Evolutionary conservation across 2,329 filamentous ascomycete species (phyloP), one percentile per base, ranked within the genome.

Genomic region (Chaetothyriales sp.): DNA sequence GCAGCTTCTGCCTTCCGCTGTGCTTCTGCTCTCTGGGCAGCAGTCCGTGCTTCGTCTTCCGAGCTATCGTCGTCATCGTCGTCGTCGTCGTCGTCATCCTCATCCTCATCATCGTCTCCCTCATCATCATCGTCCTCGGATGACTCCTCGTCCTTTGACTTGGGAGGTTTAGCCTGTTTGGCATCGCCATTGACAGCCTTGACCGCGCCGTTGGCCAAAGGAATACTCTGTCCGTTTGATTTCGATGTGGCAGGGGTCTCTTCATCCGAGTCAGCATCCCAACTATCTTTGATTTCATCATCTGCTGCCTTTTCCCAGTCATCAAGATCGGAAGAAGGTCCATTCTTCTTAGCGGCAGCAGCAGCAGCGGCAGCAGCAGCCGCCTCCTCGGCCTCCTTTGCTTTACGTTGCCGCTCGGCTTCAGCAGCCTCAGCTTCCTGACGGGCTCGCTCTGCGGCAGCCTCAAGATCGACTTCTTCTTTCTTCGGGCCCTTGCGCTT

Each of bases 281-380:
- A 96, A 72, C 83, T 90, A 58, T 95, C 90, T 69, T 95, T 95
- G 62, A 94, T 76, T 53, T 84, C 82, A 15, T 83, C 81, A 22
- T 85, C 79, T 46, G 85, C 84, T 22, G 81, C 84, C 26, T 81
- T 80, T 67, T 95, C 87, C 89, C 89, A 95, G 66, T 95, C 88
- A 36, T 93, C 78, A 18, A 74, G 64, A 48, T 62, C 63, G 39
- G 75, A 83, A 18, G 61, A 64, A 5, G 78, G 79, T 60, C 79
- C 79, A 50, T 78, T 74, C 54, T 79, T 76, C 2, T 77, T 77
- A 59, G 79, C 80, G 72, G 5, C 74, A 57, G 78, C 77, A 63
- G 87, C 83, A 18, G 84, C 86, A 59, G 86, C 81, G 48, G 84
- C 86, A 64, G 89, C 86, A 44, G 81, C 84, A 44, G 88, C 77